Evolutionary conservation across 2,329 filamentous ascomycete species (phyloP).

Genomic region (Dactylellina drechsleri): DNA sequence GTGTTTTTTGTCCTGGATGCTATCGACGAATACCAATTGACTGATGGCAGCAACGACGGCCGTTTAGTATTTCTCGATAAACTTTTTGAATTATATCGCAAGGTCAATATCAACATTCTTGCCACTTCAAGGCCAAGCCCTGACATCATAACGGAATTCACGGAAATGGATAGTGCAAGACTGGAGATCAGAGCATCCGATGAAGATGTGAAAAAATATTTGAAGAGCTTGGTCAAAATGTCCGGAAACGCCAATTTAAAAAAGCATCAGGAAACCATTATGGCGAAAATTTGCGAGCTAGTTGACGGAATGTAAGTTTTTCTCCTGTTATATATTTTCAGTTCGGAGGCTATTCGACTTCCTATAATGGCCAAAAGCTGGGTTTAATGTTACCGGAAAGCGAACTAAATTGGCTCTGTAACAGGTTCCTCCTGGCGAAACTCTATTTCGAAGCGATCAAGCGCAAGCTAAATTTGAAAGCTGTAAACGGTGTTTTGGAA

Average conservation of each 20-base stretch:
- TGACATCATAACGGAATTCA: constrained; percentile 37
- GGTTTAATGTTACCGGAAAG: background rate
- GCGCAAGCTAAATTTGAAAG: constrained; percentile 1
- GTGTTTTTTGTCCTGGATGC: constrained; percentile 17
- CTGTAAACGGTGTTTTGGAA: constrained; percentile 60
- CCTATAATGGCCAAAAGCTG: no score
- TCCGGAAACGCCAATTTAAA: background rate
- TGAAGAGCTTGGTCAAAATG: background rate
- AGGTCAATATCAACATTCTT: constrained; percentile 6
- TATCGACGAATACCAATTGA: constrained; percentile 13
- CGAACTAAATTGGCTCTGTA: background rate
- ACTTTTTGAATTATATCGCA: background rate
- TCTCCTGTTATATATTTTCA: no score
- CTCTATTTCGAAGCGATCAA: constrained; percentile 12
- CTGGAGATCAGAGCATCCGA: constrained; percentile 14
- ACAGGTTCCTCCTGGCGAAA: constrained; percentile 22
- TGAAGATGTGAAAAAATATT: constrained; percentile 14
- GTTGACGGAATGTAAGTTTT: constrained; percentile 19
- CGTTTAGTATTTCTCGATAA: constrained; percentile 6
- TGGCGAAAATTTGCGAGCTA: background rate
- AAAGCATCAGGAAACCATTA: constrained; percentile 1
- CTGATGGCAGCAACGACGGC: background rate
- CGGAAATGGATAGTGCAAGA: background rate
- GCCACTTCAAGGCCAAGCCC: constrained; percentile 56
- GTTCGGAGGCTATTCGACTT: no score